A percentile compares a stretch with the other conserved stretches of the same genome.
Evolutionary conservation across 75 land plant species (phyloP).

Genomic region (Cupressus sempervirens): DNA sequence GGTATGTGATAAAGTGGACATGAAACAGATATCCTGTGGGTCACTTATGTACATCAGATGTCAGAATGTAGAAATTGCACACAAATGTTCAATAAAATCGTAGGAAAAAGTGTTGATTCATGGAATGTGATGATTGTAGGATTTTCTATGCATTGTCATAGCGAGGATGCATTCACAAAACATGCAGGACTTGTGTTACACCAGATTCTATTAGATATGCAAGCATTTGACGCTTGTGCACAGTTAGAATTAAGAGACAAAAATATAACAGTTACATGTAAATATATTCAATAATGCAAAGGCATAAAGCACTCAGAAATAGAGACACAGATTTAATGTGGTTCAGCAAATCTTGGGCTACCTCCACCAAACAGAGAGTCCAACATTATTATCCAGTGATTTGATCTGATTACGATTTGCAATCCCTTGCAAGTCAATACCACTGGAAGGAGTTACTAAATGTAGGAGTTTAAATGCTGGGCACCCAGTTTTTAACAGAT

Average conservation of each 20-base stretch:
- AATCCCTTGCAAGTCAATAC: too few relatives aligned
- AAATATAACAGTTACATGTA: too few relatives aligned
- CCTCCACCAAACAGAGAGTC: too few relatives aligned
- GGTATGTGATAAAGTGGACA: constrained; percentile 8
- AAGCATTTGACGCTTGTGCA: constrained; percentile 18
- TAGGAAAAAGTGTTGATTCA: constrained; percentile 16
- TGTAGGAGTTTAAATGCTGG: constrained; percentile 11
- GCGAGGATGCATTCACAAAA: constrained; percentile 16
- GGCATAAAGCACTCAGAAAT: too few relatives aligned
- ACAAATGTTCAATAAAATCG: constrained; percentile 8
- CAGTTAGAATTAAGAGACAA: too few relatives aligned
- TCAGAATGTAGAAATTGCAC: constrained; percentile 8
- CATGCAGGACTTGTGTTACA: constrained; percentile 11
- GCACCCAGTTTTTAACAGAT: constrained; percentile 15
- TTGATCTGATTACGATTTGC: too few relatives aligned
- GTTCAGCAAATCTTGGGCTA: too few relatives aligned
- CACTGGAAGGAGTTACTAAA: too few relatives aligned
- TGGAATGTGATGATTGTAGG: constrained; percentile 31
- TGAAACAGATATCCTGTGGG: constrained; percentile 13
- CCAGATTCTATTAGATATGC: constrained; percentile 20
- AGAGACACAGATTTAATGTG: too few relatives aligned
- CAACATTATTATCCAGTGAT: too few relatives aligned
- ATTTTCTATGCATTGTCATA: constrained; percentile 16
- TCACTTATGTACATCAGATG: constrained; percentile 20
- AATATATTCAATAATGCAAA: too few relatives aligned